phyloP scores from a whole-genome alignment of 306 rosid genomes.

The Adenanthera pavonina region DNA sequence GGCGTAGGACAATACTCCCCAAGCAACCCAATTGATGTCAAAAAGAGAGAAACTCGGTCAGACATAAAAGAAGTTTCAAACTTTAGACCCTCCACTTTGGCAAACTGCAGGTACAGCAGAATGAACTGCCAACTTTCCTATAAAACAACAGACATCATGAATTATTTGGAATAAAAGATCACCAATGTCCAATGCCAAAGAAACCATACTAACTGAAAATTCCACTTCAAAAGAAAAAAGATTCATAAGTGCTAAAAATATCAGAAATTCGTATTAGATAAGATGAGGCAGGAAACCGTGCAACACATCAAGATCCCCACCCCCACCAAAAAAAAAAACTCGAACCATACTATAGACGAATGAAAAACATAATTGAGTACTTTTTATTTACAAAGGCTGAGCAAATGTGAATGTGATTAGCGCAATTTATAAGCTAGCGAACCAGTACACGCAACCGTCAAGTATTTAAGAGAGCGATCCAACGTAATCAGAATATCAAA shows the following conservation, averaged over 20 bases:
- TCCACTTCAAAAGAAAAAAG: neutral
- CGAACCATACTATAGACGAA: too few species aligned
- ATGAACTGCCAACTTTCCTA: constrained; percentile 55
- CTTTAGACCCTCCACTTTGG: constrained; percentile 63
- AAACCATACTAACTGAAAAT: neutral
- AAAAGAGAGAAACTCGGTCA: constrained; percentile 62
- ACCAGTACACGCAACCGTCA: neutral
- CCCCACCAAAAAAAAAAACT: too few species aligned
- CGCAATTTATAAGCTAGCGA: neutral
- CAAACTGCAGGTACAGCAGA: constrained; percentile 46
- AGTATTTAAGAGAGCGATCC: neutral
- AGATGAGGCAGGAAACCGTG: too few species aligned
- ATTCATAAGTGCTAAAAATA: neutral
- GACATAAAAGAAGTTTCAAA: constrained; percentile 73
- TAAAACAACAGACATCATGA: neutral
- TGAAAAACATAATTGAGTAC: too few species aligned
- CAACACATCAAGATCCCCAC: too few species aligned
- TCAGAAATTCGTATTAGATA: too few species aligned
- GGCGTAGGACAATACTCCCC: constrained; percentile 73
- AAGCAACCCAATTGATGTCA: constrained; percentile 65
- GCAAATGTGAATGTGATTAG: neutral
- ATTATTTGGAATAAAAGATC: neutral
- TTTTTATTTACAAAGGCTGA: too few species aligned
- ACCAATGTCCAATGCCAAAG: neutral
- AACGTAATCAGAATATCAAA: neutral